These are phyloP conservation scores for Flaveria bidentis DNA, from an alignment of 129 eudicot species.

Conservation along the genomic window DNA sequence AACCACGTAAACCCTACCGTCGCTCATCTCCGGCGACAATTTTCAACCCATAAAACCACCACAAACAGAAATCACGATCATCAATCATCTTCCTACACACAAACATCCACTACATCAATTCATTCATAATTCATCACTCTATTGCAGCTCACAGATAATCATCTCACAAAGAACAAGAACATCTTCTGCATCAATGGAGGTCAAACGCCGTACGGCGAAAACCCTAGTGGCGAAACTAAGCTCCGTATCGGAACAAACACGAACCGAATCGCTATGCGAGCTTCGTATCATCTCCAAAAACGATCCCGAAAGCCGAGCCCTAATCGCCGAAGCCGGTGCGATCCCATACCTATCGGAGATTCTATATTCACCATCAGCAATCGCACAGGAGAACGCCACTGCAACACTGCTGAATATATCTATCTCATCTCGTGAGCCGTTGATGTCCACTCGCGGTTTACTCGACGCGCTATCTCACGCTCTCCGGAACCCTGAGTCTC, in stretches of 20 bases:
- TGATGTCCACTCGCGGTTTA: conserved; percentile 72
- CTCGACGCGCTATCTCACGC: conserved; percentile 91
- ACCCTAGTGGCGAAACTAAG: conserved; percentile 56
- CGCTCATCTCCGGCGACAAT: not conserved
- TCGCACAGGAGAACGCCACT: conserved; percentile 73
- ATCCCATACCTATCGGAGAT: conserved; percentile 70
- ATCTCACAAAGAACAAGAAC: not conserved
- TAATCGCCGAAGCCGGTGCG: conserved; percentile 70
- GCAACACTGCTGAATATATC: conserved; percentile 80
- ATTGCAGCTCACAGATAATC: conserved; percentile 1
- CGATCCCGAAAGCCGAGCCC: conserved; percentile 67
- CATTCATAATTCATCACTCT: not conserved
- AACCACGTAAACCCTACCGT: not conserved
- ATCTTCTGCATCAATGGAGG: conserved; percentile 40
- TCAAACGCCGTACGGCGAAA: conserved; percentile 53
- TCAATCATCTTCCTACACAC: not conserved
- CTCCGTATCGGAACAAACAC: conserved; percentile 82
- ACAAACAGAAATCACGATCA: not conserved
- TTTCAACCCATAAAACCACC: not conserved
- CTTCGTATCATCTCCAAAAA: conserved; percentile 75
- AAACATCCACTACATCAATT: not conserved
- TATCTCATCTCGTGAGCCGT: conserved; percentile 54
- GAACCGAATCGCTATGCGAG: conserved; percentile 79
- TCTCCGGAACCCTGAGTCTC: conserved; percentile 60
- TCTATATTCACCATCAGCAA: conserved; percentile 55